Base-by-base conservation (phyloP, 2,329 filamentous ascomycete genomes). In the Parascedosporium putredinis region DNA sequence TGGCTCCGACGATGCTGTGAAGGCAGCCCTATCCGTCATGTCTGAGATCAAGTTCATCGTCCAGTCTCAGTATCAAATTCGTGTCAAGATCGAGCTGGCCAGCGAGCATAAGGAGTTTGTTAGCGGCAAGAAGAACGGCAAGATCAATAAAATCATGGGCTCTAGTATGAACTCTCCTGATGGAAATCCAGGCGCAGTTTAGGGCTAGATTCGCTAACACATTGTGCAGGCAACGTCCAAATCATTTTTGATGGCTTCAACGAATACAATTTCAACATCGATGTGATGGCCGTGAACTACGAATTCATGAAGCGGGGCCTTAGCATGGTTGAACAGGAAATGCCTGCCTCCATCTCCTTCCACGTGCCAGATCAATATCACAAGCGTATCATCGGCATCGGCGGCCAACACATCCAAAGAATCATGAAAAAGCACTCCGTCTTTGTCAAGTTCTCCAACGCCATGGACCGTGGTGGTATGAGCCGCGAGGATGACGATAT, bases 361-460 rank as follows among this genome's bases (percentile, higher is more conserved):
- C 93, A 98, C 62, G 93, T 98, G 24, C 93, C 93, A 3, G 93
- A 98, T 60, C 93, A 97, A 67, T 98, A 98, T 64, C 93, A 98
- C 69, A 98, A 98, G 72, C 89, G 93, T 45, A 98, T 98, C 62
- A 98, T 98, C 55, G 93, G 93, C 48, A 97, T 98, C 59, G 93
- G 93, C 53, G 93, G 93, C 8, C 91, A 97, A 64, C 93, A 98
- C 62, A 98, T 98, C 57, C 93, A 98, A 67, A 88, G 91, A 50
- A 97, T 98, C 71, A 98, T 98, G 93, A 97, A 98, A 74, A 97
- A 97, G 70, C 95, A 98, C 68, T 97, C 93, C 0, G 93, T 98
- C 57, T 98, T 98, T 60, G 93, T 98, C 71, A 98, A 98, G 65
- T 98, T 98, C 62, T 95, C 89, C 56, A 98, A 98, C 59, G 93